Conservation (phyloP, 192 early-diverging fungal species). For the Linnemannia hyalina region DNA sequence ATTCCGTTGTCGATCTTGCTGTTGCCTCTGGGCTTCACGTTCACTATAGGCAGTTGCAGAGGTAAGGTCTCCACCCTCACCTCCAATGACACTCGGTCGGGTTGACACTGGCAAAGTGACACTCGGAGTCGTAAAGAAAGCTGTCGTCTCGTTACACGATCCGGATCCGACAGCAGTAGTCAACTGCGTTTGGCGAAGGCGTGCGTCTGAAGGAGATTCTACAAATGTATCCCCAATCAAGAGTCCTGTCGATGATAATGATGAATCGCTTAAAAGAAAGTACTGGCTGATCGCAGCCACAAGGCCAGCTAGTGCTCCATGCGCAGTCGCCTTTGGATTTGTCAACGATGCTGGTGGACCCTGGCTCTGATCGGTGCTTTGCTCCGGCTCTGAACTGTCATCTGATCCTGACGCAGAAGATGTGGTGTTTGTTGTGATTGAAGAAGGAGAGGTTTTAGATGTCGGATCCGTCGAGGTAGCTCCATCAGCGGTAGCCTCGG, state of each 20-base stretch:
- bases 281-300: too few species aligned
- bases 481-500: too few species aligned
- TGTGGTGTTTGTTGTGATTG: too few species aligned
- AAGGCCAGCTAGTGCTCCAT: too few species aligned
- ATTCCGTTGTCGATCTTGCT: neutral
- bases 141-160: neutral
- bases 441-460: too few species aligned
- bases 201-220: neutral
- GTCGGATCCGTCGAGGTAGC: too few species aligned
- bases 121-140: neutral
- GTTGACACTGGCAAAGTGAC: neutral
- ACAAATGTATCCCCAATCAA: neutral
- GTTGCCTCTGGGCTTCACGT: neutral
- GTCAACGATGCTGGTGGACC: too few species aligned
- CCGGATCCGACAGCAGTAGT: neutral
- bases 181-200: neutral
- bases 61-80: neutral
- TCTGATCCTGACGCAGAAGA: too few species aligned
- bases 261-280: too few species aligned
- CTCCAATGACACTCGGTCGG: neutral
- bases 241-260: neutral
- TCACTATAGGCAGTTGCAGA: neutral
- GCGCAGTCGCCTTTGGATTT: too few species aligned
- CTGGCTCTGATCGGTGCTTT: too few species aligned
- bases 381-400: too few species aligned